Evolutionary conservation across 2,329 filamentous ascomycete genomes (phyloP).

Genomic region (Trichoderma cornu-damae): DNA sequence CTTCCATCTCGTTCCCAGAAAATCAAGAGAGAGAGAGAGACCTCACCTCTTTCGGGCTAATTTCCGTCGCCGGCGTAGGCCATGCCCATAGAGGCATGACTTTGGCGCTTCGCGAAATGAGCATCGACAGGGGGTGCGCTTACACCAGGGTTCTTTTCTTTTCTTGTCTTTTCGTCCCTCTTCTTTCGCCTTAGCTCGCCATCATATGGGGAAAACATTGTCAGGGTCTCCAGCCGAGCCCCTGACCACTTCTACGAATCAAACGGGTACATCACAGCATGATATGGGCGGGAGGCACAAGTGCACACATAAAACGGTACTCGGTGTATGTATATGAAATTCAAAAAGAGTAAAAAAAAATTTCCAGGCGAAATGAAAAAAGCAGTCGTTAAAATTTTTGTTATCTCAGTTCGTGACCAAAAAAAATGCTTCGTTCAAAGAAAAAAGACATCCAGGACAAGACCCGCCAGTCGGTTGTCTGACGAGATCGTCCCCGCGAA

Average conservation of each 20-base stretch:
- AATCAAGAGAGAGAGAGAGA: not conserved
- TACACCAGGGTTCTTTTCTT: not conserved
- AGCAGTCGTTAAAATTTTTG: constrained; percentile 15
- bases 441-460: constrained; percentile 24
- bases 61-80: not conserved
- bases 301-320: not conserved
- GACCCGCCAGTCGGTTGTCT: constrained; percentile 19
- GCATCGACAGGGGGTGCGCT: not conserved
- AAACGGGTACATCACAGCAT: not conserved
- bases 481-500: constrained; percentile 21
- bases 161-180: too few relatives aligned
- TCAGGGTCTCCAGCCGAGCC: not conserved
- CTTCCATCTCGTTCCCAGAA: not conserved
- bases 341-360: not conserved
- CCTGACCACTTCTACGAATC: not conserved
- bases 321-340: not conserved
- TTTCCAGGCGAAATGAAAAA: constrained; percentile 15
- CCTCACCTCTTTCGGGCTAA: not conserved
- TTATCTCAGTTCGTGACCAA: constrained; percentile 19
- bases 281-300: too few relatives aligned
- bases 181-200: not conserved
- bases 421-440: constrained; percentile 20
- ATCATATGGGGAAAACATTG: too few relatives aligned
- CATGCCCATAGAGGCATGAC: not conserved
- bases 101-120: constrained; percentile 5